phyloP scores from a whole-genome alignment of 768 basidiomycete genomes.

The Hysterangium stoloniferum region DNA sequence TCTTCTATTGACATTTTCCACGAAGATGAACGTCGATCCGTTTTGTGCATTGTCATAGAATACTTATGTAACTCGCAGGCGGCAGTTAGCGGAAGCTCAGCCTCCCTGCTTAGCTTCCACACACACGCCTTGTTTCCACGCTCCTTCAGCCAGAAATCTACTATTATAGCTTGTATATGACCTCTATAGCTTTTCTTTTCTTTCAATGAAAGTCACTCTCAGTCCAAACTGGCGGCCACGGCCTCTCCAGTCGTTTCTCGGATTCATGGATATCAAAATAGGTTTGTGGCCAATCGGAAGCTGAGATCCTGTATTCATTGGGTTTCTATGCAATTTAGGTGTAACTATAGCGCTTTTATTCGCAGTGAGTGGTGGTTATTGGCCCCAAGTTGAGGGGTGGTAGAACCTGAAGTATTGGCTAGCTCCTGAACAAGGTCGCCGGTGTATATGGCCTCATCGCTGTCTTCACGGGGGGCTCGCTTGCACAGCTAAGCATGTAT shows the following conservation, averaged over 20 bases:
- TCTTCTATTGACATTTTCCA: too few species aligned
- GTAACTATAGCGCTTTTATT: conserved; percentile 85
- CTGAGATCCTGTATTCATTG: background rate
- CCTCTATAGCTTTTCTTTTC: background rate
- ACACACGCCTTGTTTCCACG: too few species aligned
- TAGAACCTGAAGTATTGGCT: conserved; percentile 13
- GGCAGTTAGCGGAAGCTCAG: too few species aligned
- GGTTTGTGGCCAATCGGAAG: conserved; percentile 28
- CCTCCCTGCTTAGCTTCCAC: too few species aligned
- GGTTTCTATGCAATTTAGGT: conserved; percentile 26
- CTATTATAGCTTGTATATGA: conserved; percentile 6
- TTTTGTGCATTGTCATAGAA: too few species aligned
- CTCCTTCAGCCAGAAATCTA: too few species aligned
- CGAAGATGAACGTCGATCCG: too few species aligned
- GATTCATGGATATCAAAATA: conserved; percentile 87
- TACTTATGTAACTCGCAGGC: too few species aligned
- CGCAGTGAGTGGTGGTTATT: conserved; percentile 47
- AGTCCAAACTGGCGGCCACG: conserved; percentile 78
- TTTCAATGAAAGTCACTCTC: conserved; percentile 66
- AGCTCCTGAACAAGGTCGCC: conserved; percentile 96
- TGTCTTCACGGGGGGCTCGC: conserved; percentile 82
- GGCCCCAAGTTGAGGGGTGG: background rate
- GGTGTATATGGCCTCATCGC: conserved; percentile 96
- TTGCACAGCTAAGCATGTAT: conserved; percentile 88
- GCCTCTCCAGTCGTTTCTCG: conserved; percentile 77